Conservation (phyloP, 192 early-diverging fungal species). For the Pilobolus umbonatus region DNA sequence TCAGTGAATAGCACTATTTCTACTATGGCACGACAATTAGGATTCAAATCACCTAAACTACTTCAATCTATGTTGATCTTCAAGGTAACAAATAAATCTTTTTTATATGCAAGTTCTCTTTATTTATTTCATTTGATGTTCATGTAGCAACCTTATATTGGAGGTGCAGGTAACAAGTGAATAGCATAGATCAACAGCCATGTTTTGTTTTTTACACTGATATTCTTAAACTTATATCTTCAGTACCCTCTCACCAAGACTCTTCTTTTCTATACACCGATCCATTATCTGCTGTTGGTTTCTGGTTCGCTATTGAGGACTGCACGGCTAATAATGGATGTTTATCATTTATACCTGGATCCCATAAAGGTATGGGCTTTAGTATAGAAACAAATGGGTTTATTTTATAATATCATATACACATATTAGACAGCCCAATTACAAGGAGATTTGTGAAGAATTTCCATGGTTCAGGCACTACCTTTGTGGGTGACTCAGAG, state of each 20-base stretch:
- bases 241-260: slow-evolving; percentile 87
- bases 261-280: slow-evolving; percentile 88
- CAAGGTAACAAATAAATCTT: slow-evolving; percentile 40
- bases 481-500: slow-evolving; percentile 48
- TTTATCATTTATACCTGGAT: slow-evolving; percentile 78
- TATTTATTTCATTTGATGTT: background rate
- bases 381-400: background rate
- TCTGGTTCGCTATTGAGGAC: slow-evolving; percentile 93
- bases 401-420: background rate
- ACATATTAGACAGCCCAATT: slow-evolving; percentile 43
- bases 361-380: slow-evolving; percentile 60
- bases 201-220: slow-evolving; percentile 20
- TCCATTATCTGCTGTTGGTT: slow-evolving; percentile 76
- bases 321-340: slow-evolving; percentile 85
- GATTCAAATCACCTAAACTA: slow-evolving; percentile 65
- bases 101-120: background rate
- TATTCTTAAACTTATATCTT: background rate
- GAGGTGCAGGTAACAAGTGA: slow-evolving; percentile 40
- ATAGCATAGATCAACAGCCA: no score
- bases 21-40: slow-evolving; percentile 53
- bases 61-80: slow-evolving; percentile 93
- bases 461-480: slow-evolving; percentile 49
- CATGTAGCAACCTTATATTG: slow-evolving; percentile 48
- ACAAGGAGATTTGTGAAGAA: slow-evolving; percentile 61
- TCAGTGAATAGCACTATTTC: slow-evolving; percentile 51